Percentiles rank a stretch among this genome's conserved stretches.
These are phyloP conservation scores for Suillus ampliporus DNA, from an alignment of 768 basidiomycete species.

Conservation along the genomic window DNA sequence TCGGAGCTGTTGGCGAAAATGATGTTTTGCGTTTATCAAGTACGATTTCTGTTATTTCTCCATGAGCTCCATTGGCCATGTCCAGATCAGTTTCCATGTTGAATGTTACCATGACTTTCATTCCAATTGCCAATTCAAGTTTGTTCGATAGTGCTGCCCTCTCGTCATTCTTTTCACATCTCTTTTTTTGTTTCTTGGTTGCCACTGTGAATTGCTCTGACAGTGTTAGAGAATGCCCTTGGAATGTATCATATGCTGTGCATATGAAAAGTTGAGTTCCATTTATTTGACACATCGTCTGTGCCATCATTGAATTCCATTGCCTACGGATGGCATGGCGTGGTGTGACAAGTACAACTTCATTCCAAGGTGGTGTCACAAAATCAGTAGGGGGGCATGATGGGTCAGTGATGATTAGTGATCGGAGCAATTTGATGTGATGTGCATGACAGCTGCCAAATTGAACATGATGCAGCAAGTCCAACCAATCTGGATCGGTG, in stretches of 20 bases:
- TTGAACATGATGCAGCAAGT: conserved; percentile 35
- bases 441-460: conserved; percentile 34
- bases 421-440: conserved; percentile 33
- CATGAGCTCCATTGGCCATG: conserved; percentile 43
- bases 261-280: conserved; percentile 32
- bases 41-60: conserved; percentile 24
- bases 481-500: conserved; percentile 35
- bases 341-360: conserved; percentile 43
- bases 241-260: conserved; percentile 35
- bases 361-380: conserved; percentile 34
- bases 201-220: conserved; percentile 18
- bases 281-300: conserved; percentile 7
- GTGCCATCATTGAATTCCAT: conserved; percentile 41
- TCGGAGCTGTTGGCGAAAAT: not conserved
- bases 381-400: conserved; percentile 32
- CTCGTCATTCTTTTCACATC: not conserved
- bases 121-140: not conserved
- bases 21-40: not conserved
- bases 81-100: conserved; percentile 48
- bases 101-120: conserved; percentile 14
- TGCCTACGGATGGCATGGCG: conserved; percentile 38
- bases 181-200: not conserved
- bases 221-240: conserved; percentile 16
- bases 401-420: conserved; percentile 21
- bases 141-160: not conserved